These are phyloP conservation scores for Leccinum boreale DNA, from an alignment of 768 basidiomycete species.

Conservation along the genomic window DNA sequence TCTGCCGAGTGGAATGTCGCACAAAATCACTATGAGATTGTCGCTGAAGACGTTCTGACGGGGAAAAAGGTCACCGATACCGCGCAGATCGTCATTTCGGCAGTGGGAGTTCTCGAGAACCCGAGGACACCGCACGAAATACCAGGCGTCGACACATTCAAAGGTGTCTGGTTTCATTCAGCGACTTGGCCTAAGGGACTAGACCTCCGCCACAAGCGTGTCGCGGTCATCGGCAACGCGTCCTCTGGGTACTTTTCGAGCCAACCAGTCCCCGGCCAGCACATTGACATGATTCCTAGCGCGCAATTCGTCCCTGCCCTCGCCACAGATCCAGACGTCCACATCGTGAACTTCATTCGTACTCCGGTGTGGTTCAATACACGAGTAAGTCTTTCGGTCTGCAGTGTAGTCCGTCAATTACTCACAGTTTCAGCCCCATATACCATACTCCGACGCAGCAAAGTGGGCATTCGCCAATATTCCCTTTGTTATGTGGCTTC, in stretches of 20 bases:
- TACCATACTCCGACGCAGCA: conserved; percentile 38
- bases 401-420: neutral
- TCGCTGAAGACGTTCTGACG: conserved; percentile 30
- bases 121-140: conserved; percentile 38
- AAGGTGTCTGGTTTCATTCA: conserved; percentile 52
- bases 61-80: conserved; percentile 28
- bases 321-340: conserved; percentile 46
- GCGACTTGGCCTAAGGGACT: conserved; percentile 44
- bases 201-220: conserved; percentile 39
- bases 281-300: conserved; percentile 30
- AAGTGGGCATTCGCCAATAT: conserved; percentile 56
- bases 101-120: conserved; percentile 45
- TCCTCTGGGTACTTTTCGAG: conserved; percentile 50
- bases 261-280: neutral
- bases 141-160: conserved; percentile 38
- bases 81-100: conserved; percentile 51
- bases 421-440: conserved; percentile 33
- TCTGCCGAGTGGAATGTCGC: conserved; percentile 43
- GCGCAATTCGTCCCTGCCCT: conserved; percentile 61
- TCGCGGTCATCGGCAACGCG: conserved; percentile 56
- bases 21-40: conserved; percentile 36
- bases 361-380: conserved; percentile 62
- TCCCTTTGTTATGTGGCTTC: conserved; percentile 48
- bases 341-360: conserved; percentile 56
- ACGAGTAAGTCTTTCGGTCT: conserved; percentile 36